phyloP scores from a whole-genome alignment of 164 flowering plant species.

The grape (Vitis vinifera) region DNA sequence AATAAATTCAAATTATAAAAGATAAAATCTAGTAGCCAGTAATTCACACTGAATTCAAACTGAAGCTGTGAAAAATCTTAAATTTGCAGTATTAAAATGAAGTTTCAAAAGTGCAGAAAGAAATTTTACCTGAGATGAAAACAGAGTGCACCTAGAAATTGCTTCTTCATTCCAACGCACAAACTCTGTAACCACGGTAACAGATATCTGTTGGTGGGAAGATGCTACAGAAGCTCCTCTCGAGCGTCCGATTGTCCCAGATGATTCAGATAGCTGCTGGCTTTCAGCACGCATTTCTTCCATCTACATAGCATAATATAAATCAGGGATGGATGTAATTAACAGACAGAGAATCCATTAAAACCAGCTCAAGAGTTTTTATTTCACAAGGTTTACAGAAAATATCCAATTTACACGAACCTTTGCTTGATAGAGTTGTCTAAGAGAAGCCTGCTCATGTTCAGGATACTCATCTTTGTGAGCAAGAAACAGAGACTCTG shows the following conservation, averaged over 20 bases:
- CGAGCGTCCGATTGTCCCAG: slow-evolving; percentile 85
- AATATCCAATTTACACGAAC: slow-evolving; percentile 25
- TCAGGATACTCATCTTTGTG: slow-evolving; percentile 96
- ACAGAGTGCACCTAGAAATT: slow-evolving; percentile 81
- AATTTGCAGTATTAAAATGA: background rate
- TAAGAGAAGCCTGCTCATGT: slow-evolving; percentile 88
- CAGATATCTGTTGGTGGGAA: slow-evolving; percentile 90
- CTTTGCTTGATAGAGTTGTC: slow-evolving; percentile 89
- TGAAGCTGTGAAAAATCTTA: too few relatives aligned
- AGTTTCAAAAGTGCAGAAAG: background rate
- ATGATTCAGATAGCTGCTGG: slow-evolving; percentile 66
- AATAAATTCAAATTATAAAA: too few relatives aligned
- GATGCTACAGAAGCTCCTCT: slow-evolving; percentile 81
- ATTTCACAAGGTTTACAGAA: background rate
- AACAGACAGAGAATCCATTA: slow-evolving; percentile 4
- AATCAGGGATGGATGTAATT: background rate
- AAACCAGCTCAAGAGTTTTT: background rate
- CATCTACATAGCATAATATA: slow-evolving; percentile 50
- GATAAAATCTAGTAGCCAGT: too few relatives aligned
- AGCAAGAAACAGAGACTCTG: slow-evolving; percentile 81
- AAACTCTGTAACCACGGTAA: slow-evolving; percentile 94
- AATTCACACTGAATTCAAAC: too few relatives aligned
- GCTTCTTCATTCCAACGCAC: slow-evolving; percentile 99
- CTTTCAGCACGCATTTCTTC: slow-evolving; percentile 87
- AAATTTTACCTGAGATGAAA: slow-evolving; percentile 77